Percentiles rank a stretch among this genome's conserved stretches.
Conservation (phyloP, 345 rosid genomes). For the Eucalyptus urophylla region DNA sequence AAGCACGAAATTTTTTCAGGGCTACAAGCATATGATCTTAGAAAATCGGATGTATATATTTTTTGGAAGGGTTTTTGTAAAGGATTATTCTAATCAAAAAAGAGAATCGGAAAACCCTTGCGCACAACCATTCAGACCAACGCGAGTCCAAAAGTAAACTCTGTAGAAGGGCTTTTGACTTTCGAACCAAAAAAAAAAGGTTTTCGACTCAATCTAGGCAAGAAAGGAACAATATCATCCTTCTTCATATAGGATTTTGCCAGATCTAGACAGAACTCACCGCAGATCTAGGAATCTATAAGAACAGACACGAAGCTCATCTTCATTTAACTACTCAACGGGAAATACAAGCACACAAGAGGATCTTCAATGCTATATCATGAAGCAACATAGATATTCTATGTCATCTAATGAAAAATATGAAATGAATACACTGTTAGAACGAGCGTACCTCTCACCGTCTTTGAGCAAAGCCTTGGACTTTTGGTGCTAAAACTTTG, state of each 20-base stretch:
- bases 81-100: background rate
- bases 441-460: background rate
- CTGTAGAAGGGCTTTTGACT: background rate
- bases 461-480: background rate
- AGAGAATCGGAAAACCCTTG: background rate
- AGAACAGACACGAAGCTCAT: background rate
- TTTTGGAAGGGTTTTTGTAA: background rate
- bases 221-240: background rate
- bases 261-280: background rate
- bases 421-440: background rate
- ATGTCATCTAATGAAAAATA: background rate
- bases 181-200: background rate
- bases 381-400: background rate
- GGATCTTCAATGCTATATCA: background rate
- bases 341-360: background rate
- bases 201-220: background rate
- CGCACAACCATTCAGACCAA: background rate
- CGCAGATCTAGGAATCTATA: background rate
- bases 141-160: background rate
- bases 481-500: background rate
- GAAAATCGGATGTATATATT: background rate
- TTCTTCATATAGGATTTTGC: background rate
- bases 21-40: background rate
- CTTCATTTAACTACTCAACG: background rate
- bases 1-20: background rate